These are phyloP conservation scores for Trifolium repens DNA, from an alignment of 306 rosid genomes.

Conservation along the genomic window DNA sequence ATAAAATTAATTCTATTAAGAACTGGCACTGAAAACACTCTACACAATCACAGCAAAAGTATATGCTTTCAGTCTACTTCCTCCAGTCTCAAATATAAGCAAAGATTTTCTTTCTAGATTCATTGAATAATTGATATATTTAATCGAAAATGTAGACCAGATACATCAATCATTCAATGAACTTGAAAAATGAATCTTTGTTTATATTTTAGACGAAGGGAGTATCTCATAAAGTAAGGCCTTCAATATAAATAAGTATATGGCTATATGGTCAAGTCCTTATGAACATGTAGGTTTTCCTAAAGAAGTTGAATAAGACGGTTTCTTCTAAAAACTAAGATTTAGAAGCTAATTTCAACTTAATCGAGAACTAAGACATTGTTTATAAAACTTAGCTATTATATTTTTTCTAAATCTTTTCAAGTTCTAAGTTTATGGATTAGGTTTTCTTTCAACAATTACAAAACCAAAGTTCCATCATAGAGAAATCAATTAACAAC, in stretches of 20 bases:
- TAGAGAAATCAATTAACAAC: conserved; percentile 15
- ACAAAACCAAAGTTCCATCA: conserved; percentile 31
- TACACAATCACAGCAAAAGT: background rate
- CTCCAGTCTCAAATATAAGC: too few relatives aligned
- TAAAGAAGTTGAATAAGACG: conserved; percentile 10
- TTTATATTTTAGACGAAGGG: too few relatives aligned
- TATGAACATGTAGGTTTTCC: background rate
- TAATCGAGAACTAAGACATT: background rate
- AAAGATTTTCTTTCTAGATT: too few relatives aligned
- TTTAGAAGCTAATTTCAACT: background rate
- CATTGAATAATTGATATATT: too few relatives aligned
- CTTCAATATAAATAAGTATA: background rate
- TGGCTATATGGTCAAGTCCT: background rate
- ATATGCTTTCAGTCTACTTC: too few relatives aligned
- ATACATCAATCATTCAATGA: too few relatives aligned
- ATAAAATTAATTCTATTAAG: conserved; percentile 26
- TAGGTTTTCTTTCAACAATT: conserved; percentile 25
- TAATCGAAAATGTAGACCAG: too few relatives aligned
- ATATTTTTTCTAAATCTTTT: background rate
- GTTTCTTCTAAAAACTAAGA: conserved; percentile 6
- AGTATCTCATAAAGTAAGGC: background rate
- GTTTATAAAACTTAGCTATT: background rate
- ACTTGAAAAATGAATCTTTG: too few relatives aligned
- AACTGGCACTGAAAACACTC: background rate
- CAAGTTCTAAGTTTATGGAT: background rate